Conservation (phyloP, 352 stramenopile genomes). For the Hyaloperonospora arabidopsidis region DNA sequence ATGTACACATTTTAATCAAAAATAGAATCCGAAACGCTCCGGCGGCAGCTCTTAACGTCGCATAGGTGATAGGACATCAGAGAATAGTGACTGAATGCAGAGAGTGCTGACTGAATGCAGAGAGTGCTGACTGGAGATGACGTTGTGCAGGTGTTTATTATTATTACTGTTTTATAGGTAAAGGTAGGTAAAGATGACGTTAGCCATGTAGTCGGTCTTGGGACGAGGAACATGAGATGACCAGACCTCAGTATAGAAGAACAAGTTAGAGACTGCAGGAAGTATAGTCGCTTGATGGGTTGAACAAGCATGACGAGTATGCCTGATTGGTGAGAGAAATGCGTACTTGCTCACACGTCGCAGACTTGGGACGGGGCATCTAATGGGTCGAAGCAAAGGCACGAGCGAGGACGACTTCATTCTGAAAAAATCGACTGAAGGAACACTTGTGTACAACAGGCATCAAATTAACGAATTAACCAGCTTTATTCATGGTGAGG, state of each 20-base stretch:
- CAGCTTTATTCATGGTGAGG: constrained; percentile 18
- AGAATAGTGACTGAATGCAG: not conserved
- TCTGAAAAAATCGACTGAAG: too few relatives aligned
- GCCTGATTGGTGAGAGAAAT: constrained; percentile 6
- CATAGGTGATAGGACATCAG: constrained; percentile 2
- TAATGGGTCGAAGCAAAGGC: too few relatives aligned
- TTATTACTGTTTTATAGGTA: too few relatives aligned
- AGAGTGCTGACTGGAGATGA: not conserved
- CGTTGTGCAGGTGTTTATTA: constrained; percentile 5
- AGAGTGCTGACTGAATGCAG: too few relatives aligned
- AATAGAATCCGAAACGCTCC: not conserved
- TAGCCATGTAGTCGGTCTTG: too few relatives aligned
- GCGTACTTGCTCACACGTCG: constrained; percentile 18
- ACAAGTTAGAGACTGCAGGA: not conserved
- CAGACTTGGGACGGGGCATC: constrained; percentile 19
- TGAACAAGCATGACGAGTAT: constrained; percentile 9
- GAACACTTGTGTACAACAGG: too few relatives aligned
- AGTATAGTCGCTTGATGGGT: constrained; percentile 1
- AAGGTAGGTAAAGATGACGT: too few relatives aligned
- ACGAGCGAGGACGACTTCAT: too few relatives aligned
- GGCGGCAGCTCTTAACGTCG: constrained; percentile 4
- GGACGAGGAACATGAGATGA: too few relatives aligned
- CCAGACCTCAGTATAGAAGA: too few relatives aligned
- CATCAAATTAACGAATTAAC: too few relatives aligned
- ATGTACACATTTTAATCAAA: not conserved